These are phyloP conservation scores for Fistulinella prunicolor DNA, from an alignment of 768 basidiomycete genomes.

Conservation along the genomic window DNA sequence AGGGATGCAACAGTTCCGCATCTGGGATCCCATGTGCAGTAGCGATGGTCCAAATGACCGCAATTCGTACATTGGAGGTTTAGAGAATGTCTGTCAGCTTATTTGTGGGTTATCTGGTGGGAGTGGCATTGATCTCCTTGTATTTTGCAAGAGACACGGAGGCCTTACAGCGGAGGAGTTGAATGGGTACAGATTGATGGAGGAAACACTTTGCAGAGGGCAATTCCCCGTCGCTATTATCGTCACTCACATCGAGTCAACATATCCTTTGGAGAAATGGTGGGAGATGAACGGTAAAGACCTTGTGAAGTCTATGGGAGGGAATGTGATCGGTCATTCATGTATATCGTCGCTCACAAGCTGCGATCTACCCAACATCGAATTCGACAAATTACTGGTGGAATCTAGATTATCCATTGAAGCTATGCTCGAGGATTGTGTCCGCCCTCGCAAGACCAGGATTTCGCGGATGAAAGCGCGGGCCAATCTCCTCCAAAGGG, in stretches of 20 bases:
- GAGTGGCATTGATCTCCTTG: conserved; percentile 31
- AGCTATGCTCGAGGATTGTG: too few species aligned
- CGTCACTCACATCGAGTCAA: neutral
- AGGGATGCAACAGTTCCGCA: neutral
- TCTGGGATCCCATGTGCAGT: neutral
- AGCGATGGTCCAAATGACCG: neutral
- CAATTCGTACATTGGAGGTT: neutral
- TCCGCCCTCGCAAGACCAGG: too few species aligned
- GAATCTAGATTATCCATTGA: too few species aligned
- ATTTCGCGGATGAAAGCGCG: too few species aligned
- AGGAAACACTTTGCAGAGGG: neutral
- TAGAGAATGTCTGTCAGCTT: conserved; percentile 15
- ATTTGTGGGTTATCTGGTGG: conserved; percentile 16
- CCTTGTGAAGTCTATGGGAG: too few species aligned
- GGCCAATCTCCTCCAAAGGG: too few species aligned
- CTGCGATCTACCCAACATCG: too few species aligned
- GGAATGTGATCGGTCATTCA: too few species aligned
- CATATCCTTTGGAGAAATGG: too few species aligned
- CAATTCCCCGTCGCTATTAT: neutral
- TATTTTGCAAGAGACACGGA: conserved; percentile 30
- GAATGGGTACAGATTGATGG: neutral
- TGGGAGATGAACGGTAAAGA: too few species aligned
- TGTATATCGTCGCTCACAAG: too few species aligned
- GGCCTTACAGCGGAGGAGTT: conserved; percentile 13
- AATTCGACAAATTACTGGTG: too few species aligned